These are phyloP conservation scores for Poa annua DNA, from an alignment of 176 grass and related monocot genomes.

Conservation along the genomic window DNA sequence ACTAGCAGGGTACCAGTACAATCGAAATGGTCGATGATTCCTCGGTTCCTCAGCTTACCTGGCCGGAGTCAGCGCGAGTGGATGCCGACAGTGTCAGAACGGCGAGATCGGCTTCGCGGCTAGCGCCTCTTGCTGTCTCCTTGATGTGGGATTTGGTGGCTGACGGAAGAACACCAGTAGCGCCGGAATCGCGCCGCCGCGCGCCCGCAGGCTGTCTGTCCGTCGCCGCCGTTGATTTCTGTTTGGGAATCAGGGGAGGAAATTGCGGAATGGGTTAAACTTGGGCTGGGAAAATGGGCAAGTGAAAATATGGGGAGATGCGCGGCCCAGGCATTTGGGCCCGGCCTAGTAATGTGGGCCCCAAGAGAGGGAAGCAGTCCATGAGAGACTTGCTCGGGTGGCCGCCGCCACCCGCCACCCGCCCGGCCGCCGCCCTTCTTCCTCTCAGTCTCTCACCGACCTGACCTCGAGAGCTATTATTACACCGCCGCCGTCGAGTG, in stretches of 20 bases:
- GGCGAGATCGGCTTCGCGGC: neutral
- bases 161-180: neutral
- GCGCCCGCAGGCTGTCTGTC: neutral
- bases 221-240: neutral
- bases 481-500: slow-evolving; percentile 10
- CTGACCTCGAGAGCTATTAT: neutral
- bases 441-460: slow-evolving; percentile 15
- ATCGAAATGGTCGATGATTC: neutral
- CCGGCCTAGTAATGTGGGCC: neutral
- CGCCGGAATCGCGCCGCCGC: neutral
- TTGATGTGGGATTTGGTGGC: neutral
- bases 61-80: neutral
- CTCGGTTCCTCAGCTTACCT: neutral
- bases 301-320: neutral
- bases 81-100: neutral
- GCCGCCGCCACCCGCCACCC: neutral
- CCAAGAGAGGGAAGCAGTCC: too few relatives aligned
- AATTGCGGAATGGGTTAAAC: neutral
- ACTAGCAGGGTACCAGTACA: neutral
- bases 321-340: neutral
- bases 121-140: too few relatives aligned
- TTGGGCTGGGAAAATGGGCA: neutral
- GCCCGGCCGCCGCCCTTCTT: neutral
- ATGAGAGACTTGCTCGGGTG: too few relatives aligned
- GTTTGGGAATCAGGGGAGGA: neutral